Evolutionary conservation across 768 basidiomycete species (phyloP).

Genomic region (Boletales sp.): DNA sequence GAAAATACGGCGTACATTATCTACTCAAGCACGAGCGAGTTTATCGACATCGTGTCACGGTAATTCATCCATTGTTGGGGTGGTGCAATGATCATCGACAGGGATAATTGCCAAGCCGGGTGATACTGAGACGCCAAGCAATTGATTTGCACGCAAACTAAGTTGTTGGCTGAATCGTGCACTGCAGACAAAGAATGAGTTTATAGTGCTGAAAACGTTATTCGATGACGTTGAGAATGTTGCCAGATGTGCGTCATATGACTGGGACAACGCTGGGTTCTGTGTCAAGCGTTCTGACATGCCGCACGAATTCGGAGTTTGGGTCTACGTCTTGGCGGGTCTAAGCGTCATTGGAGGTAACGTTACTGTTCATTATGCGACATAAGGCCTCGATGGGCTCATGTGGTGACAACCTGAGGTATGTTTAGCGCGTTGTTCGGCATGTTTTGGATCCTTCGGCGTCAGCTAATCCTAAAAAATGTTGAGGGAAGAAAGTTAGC

Average conservation of each 20-base stretch:
- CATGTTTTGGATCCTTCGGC: constrained; percentile 68
- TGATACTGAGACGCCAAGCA: constrained; percentile 70
- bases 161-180: constrained; percentile 57
- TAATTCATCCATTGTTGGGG: constrained; percentile 21
- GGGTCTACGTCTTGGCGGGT: constrained; percentile 71
- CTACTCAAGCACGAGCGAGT: constrained; percentile 55
- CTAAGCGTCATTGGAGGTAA: constrained; percentile 70
- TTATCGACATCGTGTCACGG: constrained; percentile 81
- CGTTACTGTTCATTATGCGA: constrained; percentile 18
- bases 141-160: constrained; percentile 55
- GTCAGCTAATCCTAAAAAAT: no score
- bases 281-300: constrained; percentile 61
- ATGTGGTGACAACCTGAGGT: constrained; percentile 31
- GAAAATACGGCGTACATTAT: constrained; percentile 82
- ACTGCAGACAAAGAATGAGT: constrained; percentile 55
- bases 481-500: no score
- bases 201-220: constrained; percentile 27
- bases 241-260: constrained; percentile 68
- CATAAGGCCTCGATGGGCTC: not conserved
- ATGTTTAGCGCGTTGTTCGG: constrained; percentile 68
- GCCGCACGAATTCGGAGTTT: constrained; percentile 58
- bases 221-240: constrained; percentile 1
- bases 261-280: constrained; percentile 58
- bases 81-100: constrained; percentile 20
- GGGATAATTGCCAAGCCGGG: constrained; percentile 70